Evolutionary conservation across 139 green algal species (phyloP), one percentile per base, ranked within the genome.

Genomic region (Desmodesmus armatus): DNA sequence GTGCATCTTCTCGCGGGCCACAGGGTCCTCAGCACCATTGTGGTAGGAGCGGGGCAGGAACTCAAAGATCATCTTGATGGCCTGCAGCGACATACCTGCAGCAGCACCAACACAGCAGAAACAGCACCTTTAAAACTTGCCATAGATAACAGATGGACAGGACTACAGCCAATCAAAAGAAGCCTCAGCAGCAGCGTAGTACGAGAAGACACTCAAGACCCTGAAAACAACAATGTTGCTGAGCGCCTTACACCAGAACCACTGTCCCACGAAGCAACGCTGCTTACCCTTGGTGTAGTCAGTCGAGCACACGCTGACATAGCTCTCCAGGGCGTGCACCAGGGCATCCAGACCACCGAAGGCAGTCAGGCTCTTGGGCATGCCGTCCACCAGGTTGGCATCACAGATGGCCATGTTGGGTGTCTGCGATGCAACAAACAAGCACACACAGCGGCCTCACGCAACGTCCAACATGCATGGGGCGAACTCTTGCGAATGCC

Each of bases 1-100:
- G 88, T 96, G 93, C 86, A 95, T 83, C 84, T 93, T 94, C 78
- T 95, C 93, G 11, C 93, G 81, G 21, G 93, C 93, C 75, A 91
- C 74, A 27, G 71, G 83, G 87, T 95, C 89, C 76, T 87, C 86
- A 67, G 72, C 35, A 25, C 92, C 92, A 72, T 92, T 85, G 67
- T 84, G 69, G 73, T 91, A 90, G 13, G 88, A 75, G 41, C 89
- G 78, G n/a, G 88, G 82, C 77, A 95, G 78, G 86, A 88, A 94
- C 82, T 94, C 88, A 75, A 95, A 95, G n/a, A 91, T 31, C 78
- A 94, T 60, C 41, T 40, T 58, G 72, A 90, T 91, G 47, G 89
- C 89, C 80, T 92, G 86, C 79, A 84, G 83, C 40, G 89, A 91
- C 91, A 94, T 82, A 47, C 90, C 91, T 83, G 35, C 76, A 41